phyloP scores from a whole-genome alignment of 305 asterid genomes.

The Stenogyne calaminthoides region DNA sequence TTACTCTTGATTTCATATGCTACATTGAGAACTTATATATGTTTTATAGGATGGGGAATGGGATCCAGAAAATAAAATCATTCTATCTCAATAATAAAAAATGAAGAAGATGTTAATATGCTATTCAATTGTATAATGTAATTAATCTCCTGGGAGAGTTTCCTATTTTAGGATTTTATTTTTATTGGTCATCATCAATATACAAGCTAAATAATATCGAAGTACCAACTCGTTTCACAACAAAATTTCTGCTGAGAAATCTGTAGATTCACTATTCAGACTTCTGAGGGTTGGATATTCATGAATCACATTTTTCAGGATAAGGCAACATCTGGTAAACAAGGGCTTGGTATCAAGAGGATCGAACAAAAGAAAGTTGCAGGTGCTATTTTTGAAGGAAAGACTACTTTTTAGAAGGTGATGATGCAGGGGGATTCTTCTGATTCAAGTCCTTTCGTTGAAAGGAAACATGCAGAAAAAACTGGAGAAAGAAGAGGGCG shows the following conservation, averaged over 20 bases:
- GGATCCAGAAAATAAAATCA: not conserved
- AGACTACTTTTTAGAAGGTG: constrained; percentile 81
- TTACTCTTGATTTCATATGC: not conserved
- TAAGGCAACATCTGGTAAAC: constrained; percentile 90
- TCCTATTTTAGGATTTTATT: not conserved
- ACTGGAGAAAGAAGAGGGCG: constrained; percentile 32
- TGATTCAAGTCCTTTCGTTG: constrained; percentile 46
- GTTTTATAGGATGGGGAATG: not conserved
- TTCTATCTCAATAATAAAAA: not conserved
- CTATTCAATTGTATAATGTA: not conserved
- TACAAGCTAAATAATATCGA: not conserved
- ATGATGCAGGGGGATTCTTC: constrained; percentile 70
- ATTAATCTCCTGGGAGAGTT: not conserved
- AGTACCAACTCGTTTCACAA: not conserved
- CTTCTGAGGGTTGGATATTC: not conserved
- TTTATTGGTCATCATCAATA: not conserved
- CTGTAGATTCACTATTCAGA: too few relatives aligned
- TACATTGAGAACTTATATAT: not conserved
- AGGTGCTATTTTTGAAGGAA: constrained; percentile 82
- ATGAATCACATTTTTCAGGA: constrained; percentile 53
- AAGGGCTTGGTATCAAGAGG: constrained; percentile 94
- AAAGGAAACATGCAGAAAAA: constrained; percentile 53
- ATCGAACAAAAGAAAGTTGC: constrained; percentile 75
- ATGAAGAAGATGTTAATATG: not conserved
- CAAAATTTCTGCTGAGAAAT: too few relatives aligned